Evolutionary conservation across 1,139 yeast species (phyloP).

Genomic region (Debaryomycetaceae sp.): DNA sequence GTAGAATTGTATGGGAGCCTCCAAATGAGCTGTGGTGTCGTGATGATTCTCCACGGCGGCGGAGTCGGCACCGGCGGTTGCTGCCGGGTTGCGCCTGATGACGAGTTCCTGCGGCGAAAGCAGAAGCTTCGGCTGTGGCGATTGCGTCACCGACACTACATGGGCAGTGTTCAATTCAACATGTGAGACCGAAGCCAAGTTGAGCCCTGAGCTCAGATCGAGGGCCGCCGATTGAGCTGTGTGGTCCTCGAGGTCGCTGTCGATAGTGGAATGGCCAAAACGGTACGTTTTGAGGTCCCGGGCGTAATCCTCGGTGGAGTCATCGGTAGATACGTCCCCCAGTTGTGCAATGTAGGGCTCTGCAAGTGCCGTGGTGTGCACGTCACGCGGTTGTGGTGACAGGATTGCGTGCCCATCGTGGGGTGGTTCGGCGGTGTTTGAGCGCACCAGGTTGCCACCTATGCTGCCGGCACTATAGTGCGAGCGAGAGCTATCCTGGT

Average conservation of each 20-base stretch:
- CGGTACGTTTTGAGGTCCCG: constrained; percentile 5
- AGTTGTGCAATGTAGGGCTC: too few relatives aligned
- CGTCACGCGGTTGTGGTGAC: too few relatives aligned
- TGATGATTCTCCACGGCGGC: constrained; percentile 1
- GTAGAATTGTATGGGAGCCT: constrained; percentile 1
- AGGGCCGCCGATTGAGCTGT: background rate
- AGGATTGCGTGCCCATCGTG: too few relatives aligned
- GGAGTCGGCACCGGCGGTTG: background rate
- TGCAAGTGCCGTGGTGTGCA: too few relatives aligned
- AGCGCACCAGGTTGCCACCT: too few relatives aligned
- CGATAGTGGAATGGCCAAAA: constrained; percentile 7
- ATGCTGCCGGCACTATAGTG: too few relatives aligned
- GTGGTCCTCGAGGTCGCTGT: constrained; percentile 1
- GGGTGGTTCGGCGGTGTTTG: too few relatives aligned
- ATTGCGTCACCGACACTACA: constrained; percentile 13
- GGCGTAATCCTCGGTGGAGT: constrained; percentile 6
- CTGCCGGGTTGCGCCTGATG: background rate
- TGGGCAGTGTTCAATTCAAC: constrained; percentile 16
- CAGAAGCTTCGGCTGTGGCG: constrained; percentile 7
- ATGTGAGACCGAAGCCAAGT: background rate
- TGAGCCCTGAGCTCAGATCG: background rate
- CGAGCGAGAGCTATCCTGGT: too few relatives aligned
- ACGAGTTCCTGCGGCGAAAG: constrained; percentile 1
- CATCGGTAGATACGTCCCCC: constrained; percentile 3
- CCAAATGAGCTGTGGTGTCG: background rate